Base-by-base conservation (phyloP, 1,139 yeast genomes). In the Blastobotrys apis region DNA sequence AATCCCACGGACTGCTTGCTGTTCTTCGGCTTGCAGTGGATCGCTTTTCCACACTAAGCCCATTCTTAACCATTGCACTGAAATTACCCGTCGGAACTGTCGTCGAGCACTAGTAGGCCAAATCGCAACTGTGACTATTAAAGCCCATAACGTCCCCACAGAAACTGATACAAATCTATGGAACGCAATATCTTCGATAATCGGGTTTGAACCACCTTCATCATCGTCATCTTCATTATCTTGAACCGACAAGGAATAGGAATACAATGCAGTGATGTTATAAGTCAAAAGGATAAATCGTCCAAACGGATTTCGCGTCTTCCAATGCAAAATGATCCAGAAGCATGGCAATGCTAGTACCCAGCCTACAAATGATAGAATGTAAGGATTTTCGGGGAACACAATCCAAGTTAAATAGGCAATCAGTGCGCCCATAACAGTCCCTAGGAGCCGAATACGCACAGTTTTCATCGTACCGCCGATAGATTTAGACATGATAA, bases 391-490 rank as follows among this genome's bases (percentile, higher is more conserved):
- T 1, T 80, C 87, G 47, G 78, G 78, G 41, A 78, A 75, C 1
- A 74, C 15, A 3, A 65, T 58, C 88, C 92, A 84, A 5, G 75
- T 69, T 1, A 69, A 12, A 53, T 71, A 80, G 0, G 94, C 94
- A 5, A 71, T 54, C 12, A 69, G 52, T 1, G 90, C 84, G 0
- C 95, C 95, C 9, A 82, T 46, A 51, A 80, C 77, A 0, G 94
- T 85, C 0, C 95, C 95, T 15, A 81, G 54, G 45, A 85, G 72
- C 51, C 95, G 71, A 78, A 84, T 81, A 52, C 82, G 81, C 1
- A 83, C 80, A 0, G 94, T 82, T 78, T 81, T 78, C 13, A 85
- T 75, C 0, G 95, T 86, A 0, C 94, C 94, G 12, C 95, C 95
- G n/a, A 84, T 69, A 0, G 90, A 81, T 58, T 84, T 84, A 57